These are phyloP conservation scores for Ceratocystis harringtonii DNA, from an alignment of 2,329 filamentous ascomycete genomes.

Conservation along the genomic window DNA sequence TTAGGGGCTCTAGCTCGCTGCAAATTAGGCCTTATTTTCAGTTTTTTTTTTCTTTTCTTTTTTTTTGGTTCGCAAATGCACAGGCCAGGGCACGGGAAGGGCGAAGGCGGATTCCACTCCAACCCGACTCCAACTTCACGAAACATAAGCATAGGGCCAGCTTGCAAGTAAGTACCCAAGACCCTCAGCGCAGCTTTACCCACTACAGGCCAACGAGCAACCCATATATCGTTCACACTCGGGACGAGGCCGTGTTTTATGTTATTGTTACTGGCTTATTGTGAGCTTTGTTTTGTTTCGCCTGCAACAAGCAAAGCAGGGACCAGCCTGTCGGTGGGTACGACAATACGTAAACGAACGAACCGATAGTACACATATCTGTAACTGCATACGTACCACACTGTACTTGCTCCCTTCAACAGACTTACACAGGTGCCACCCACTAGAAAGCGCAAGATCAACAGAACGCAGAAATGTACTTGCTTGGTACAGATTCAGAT, in stretches of 20 bases:
- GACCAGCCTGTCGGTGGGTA: not conserved
- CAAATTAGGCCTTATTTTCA: too few relatives aligned
- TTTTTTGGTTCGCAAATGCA: not conserved
- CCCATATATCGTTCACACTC: not conserved
- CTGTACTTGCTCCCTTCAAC: not conserved
- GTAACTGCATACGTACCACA: constrained; percentile 4
- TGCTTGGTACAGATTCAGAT: not conserved
- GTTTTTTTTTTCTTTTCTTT: not conserved
- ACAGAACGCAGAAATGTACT: not conserved
- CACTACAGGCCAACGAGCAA: not conserved
- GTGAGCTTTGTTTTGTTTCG: not conserved
- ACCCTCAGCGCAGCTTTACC: not conserved
- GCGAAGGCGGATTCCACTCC: not conserved
- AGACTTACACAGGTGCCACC: not conserved
- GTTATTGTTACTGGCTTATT: not conserved
- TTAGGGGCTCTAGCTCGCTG: too few relatives aligned
- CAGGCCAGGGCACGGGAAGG: not conserved
- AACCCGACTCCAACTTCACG: not conserved
- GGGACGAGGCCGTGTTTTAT: not conserved
- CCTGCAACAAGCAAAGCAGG: not conserved
- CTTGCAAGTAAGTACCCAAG: too few relatives aligned
- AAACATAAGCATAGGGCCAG: too few relatives aligned
- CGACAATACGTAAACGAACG: constrained; percentile 1
- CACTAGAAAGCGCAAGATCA: not conserved
- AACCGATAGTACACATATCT: constrained; percentile 1